Conservation (phyloP, 2,329 filamentous ascomycete species). For the Paramyrothecium roridum region DNA sequence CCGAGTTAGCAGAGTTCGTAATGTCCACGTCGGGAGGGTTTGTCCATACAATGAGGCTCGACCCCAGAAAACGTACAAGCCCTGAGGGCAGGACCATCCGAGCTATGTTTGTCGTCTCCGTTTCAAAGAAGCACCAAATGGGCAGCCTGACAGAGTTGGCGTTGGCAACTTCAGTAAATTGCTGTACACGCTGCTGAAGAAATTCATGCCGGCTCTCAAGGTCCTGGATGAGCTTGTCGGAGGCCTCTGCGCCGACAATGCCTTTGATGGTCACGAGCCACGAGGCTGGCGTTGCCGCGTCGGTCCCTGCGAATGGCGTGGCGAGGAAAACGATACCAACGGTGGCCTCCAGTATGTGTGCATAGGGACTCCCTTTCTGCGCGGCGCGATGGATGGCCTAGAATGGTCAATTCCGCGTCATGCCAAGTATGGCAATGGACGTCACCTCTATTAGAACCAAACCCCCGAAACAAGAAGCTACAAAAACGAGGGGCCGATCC, state of each 20-base stretch:
- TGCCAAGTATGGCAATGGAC: no score
- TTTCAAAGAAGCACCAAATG: slow-evolving; percentile 3
- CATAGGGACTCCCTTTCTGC: neutral
- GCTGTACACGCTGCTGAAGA: neutral
- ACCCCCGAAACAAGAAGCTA: slow-evolving; percentile 7
- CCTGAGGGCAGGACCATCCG: neutral
- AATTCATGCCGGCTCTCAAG: neutral
- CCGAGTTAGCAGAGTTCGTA: neutral
- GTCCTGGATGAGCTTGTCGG: neutral
- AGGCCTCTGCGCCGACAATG: neutral
- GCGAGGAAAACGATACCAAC: slow-evolving; percentile 3
- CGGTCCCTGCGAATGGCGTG: slow-evolving; percentile 1
- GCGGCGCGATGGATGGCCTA: slow-evolving; percentile 2
- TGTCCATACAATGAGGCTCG: no score
- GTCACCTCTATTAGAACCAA: neutral
- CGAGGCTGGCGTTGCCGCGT: no score
- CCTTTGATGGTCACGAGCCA: neutral
- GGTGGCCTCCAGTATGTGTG: neutral
- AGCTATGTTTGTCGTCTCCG: neutral
- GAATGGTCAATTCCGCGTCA: neutral
- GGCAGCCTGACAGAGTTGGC: neutral
- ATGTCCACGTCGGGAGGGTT: no score
- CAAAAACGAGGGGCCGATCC: slow-evolving; percentile 3
- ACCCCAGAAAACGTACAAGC: no score
- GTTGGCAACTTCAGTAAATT: neutral